Conservation (phyloP, 495 filamentous ascomycete genomes). For the Bacidia gigantensis region DNA sequence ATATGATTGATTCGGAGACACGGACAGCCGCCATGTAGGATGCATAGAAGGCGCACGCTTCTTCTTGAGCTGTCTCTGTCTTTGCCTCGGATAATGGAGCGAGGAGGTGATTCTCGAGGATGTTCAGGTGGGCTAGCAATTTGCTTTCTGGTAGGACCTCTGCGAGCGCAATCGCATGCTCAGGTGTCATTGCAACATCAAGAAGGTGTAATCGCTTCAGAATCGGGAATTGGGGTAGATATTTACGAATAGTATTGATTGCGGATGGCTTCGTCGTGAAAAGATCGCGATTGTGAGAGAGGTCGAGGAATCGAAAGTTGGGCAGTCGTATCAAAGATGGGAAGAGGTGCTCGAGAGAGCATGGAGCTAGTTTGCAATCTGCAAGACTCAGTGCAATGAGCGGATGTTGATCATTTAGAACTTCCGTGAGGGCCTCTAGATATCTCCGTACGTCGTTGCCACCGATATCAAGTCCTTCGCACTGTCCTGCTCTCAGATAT, state of each 20-base stretch:
- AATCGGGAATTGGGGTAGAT: slow-evolving; percentile 64
- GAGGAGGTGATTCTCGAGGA: slow-evolving; percentile 70
- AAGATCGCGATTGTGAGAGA: slow-evolving; percentile 75
- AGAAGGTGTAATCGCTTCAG: slow-evolving; percentile 78
- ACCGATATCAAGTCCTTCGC: slow-evolving; percentile 85
- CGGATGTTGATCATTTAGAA: slow-evolving; percentile 45
- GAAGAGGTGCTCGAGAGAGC: slow-evolving; percentile 59
- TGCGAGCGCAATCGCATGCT: slow-evolving; percentile 77
- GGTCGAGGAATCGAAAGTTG: slow-evolving; percentile 77
- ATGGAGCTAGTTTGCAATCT: slow-evolving; percentile 65
- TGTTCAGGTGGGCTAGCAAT: slow-evolving; percentile 73
- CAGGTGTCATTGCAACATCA: slow-evolving; percentile 73
- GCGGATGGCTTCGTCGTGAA: slow-evolving; percentile 66
- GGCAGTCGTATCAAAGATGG: slow-evolving; percentile 56
- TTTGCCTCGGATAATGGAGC: slow-evolving; percentile 51
- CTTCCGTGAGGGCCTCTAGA: slow-evolving; percentile 50
- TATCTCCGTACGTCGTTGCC: slow-evolving; percentile 70
- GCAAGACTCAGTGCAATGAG: slow-evolving; percentile 78
- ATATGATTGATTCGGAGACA: slow-evolving; percentile 69
- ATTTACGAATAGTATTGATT: slow-evolving; percentile 61
- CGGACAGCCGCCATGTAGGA: slow-evolving; percentile 81
- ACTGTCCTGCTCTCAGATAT: slow-evolving; percentile 59
- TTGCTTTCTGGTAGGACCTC: slow-evolving; percentile 79
- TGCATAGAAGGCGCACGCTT: slow-evolving; percentile 86
- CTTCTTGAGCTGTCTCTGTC: slow-evolving; percentile 64